Evolutionary conservation across 2,329 filamentous ascomycete species (phyloP), one percentile per base, ranked within the genome.

Genomic region (Exophiala sp.): DNA sequence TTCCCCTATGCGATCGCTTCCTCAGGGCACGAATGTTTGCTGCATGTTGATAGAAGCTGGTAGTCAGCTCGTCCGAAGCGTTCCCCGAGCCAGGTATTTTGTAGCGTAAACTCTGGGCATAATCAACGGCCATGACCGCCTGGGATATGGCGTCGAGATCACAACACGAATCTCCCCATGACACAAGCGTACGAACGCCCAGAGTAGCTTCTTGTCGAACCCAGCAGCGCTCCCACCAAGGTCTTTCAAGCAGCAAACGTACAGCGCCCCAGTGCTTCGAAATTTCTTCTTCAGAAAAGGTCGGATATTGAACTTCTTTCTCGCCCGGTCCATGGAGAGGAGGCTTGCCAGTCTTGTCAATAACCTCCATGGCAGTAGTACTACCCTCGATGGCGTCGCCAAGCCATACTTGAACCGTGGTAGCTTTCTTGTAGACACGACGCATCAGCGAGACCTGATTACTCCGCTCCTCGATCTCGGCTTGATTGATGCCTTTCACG

Each of bases 351-450:
- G 47, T 53, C 35, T 47, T 53, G 33, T 18, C 35, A 16, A 61
- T 52, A 7, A 56, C 11, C 8, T 57, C 45, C 11, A 56, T 48
- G 18, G 55, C 61, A 11, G 44, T 36, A 10, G 46, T 38, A 29
- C 40, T 55, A 16, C 55, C 52, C 12, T 50, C 44, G 11, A 55
- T 42, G 6, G 55, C 53, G 16, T 50, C 24, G 10, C 55, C 60
- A n/a, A 63, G 50, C 61, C 61, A 63, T 9, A 61, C 36, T 24
- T 58, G 44, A 2, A 61, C 59, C 39, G 47, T 53, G 6, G 16
- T 29, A 5, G 58, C 60, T 16, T 45, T 52, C 34, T 52, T 47
- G 16, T 55, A 61, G 34, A 60, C 55, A 18, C 53, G 47, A 18
- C 58, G 50, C 59, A 61, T 60, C 41, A 61, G 44, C 1, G 47